phyloP scores from a whole-genome alignment of 164 flowering plant species.

The Protea cynaroides region DNA sequence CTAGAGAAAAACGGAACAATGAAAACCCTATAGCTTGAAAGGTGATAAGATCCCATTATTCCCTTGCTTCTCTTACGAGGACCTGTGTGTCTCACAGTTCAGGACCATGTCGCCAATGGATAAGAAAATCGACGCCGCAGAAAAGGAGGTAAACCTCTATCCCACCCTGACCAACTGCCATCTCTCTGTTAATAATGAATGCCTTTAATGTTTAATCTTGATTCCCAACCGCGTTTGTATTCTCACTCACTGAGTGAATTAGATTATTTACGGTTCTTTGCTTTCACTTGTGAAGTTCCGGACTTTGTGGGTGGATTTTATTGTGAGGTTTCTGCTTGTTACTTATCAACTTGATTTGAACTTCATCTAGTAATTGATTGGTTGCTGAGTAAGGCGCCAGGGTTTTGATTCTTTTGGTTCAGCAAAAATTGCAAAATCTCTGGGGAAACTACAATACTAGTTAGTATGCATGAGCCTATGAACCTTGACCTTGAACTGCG shows the following conservation, averaged over 20 bases:
- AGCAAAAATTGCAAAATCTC: neutral
- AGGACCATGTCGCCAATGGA: constrained; percentile 15
- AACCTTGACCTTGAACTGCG: neutral
- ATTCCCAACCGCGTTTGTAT: neutral
- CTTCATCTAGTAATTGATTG: neutral
- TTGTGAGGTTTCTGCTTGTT: too few relatives aligned
- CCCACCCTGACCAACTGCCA: neutral
- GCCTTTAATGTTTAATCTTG: neutral
- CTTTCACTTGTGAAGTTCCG: too few relatives aligned
- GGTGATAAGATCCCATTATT: too few relatives aligned
- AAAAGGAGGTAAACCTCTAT: constrained; percentile 15
- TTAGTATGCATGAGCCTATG: neutral
- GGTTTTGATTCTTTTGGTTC: neutral
- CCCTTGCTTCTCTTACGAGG: too few relatives aligned
- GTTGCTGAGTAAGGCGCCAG: neutral
- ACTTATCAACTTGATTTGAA: too few relatives aligned
- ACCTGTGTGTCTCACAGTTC: too few relatives aligned
- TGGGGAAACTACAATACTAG: neutral
- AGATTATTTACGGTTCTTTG: too few relatives aligned
- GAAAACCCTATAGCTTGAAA: too few relatives aligned
- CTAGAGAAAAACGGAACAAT: too few relatives aligned
- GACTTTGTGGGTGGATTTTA: too few relatives aligned
- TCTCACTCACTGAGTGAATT: neutral
- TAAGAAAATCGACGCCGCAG: constrained; percentile 13
- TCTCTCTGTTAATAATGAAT: neutral